These are phyloP conservation scores for Mycoemilia scoparia DNA, from an alignment of 192 early-diverging fungal genomes.

Conservation along the genomic window DNA sequence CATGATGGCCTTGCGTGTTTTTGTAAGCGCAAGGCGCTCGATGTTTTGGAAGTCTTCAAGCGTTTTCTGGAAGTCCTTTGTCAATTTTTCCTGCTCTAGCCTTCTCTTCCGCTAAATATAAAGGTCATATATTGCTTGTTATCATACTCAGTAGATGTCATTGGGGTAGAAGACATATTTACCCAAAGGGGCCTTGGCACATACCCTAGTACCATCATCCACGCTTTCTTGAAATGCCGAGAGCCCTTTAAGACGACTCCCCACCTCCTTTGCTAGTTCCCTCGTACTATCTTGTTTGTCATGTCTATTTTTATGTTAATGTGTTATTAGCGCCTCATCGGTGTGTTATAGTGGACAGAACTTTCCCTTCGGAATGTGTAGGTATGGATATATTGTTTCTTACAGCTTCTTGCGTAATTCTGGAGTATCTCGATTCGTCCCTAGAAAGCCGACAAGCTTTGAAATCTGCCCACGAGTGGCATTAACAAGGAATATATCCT, in stretches of 20 bases:
- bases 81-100: slow-evolving; percentile 81
- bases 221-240: slow-evolving; percentile 30
- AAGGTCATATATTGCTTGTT: neutral
- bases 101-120: slow-evolving; percentile 51
- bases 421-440: slow-evolving; percentile 54
- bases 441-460: slow-evolving; percentile 52
- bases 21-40: slow-evolving; percentile 64
- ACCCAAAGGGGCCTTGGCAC: neutral
- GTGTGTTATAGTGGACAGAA: neutral
- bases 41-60: slow-evolving; percentile 75
- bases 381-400: slow-evolving; percentile 6
- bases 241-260: slow-evolving; percentile 54
- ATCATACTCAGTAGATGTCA: neutral
- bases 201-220: slow-evolving; percentile 1
- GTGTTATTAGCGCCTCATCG: neutral
- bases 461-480: slow-evolving; percentile 71
- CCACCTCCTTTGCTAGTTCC: slow-evolving; percentile 62
- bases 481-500: slow-evolving; percentile 73
- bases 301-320: slow-evolving; percentile 31
- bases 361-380: neutral
- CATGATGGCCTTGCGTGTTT: slow-evolving; percentile 68
- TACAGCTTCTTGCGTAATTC: slow-evolving; percentile 60
- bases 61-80: slow-evolving; percentile 87
- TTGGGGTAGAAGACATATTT: slow-evolving; percentile 1
- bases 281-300: slow-evolving; percentile 64